Evolutionary conservation across 2,329 filamentous ascomycete genomes (phyloP), one percentile per base, ranked within the genome.

Genomic region (Magnaporthiopsis rhizophila): DNA sequence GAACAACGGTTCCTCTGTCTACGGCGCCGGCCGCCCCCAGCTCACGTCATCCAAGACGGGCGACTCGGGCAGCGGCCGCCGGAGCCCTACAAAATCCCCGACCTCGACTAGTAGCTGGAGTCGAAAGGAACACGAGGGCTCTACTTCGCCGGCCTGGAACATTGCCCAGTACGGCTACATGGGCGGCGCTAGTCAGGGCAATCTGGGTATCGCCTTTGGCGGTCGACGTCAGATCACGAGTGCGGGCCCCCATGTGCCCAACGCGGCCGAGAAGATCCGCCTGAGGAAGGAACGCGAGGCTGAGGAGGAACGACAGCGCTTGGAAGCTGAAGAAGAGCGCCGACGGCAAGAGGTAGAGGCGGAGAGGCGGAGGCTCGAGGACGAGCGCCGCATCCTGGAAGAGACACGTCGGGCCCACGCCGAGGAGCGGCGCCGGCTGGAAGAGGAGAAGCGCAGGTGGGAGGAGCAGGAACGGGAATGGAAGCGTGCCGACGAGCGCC

Each of bases 111-210:
- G 90, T 73, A 96, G 87, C 76, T 98, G 95, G 95, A 96, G 91
- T 76, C 96, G 87, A 74, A 91, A 85, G 75, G 84, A 85, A 64
- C 91, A 97, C 69, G 90, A 97, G 75, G 86, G 85, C 21, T 83
- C 83, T 59, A 97, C 93, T 1, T 83, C 88, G 32, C 95, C 95
- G 0, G 95, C 95, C 1, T 99, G 95, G 95, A 99, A 98, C 74
- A 98, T 98, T 70, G 90, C 93, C 65, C 95, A 99, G 74, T 99
- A 99, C 73, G 93, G 95, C 9, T 99, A 97, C 76, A 95, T 98
- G 89, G 95, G 95, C 65, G 95, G 95, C 61, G 95, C 95, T 32
- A 97, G 91, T 72, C 95, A 99, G 75, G 94, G 92, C 3, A 98
- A 96, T 71, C 87, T 97, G 67, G 95, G 95, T 24, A 92, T 99